Conservation (phyloP, 495 filamentous ascomycete species). For the Penicillium dipodomyicola region DNA sequence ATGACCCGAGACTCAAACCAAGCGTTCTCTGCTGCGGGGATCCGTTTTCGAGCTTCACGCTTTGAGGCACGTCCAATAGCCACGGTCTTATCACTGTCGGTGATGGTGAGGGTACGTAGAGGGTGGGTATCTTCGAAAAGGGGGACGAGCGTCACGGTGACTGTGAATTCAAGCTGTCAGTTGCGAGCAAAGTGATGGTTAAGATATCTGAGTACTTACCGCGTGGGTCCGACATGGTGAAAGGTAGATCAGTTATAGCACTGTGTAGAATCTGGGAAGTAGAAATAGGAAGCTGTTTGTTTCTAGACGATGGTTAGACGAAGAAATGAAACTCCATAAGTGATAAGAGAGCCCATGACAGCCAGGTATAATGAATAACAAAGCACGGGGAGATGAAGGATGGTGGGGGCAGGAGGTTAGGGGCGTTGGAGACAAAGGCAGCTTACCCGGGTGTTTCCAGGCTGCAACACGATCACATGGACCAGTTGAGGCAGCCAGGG, state of each 20-base stretch:
- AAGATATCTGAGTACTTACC: background rate
- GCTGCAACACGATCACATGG: conserved; percentile 7
- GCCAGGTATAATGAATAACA: background rate
- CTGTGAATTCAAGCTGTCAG: conserved; percentile 27
- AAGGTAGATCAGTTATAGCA: background rate
- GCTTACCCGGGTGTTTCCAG: conserved; percentile 14
- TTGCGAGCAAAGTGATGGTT: background rate
- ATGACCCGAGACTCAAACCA: conserved; percentile 81
- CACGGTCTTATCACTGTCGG: conserved; percentile 16
- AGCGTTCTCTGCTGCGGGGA: conserved; percentile 56
- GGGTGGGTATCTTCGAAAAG: conserved; percentile 26
- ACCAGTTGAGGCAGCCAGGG: background rate
- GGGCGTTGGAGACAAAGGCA: conserved; percentile 11
- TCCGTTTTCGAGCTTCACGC: conserved; percentile 51
- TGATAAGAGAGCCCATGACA: background rate
- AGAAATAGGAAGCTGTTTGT: background rate
- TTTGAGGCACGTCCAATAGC: conserved; percentile 62
- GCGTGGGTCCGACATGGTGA: conserved; percentile 33
- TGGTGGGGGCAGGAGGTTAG: conserved; percentile 12
- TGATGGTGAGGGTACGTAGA: conserved; percentile 35
- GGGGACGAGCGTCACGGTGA: conserved; percentile 4
- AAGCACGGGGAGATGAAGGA: conserved; percentile 8
- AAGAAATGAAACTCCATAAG: background rate
- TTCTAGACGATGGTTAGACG: background rate
- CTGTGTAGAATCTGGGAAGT: background rate